Evolutionary conservation across 2,329 filamentous ascomycete genomes (phyloP).

Genomic region (Sclerotinia glacialis): DNA sequence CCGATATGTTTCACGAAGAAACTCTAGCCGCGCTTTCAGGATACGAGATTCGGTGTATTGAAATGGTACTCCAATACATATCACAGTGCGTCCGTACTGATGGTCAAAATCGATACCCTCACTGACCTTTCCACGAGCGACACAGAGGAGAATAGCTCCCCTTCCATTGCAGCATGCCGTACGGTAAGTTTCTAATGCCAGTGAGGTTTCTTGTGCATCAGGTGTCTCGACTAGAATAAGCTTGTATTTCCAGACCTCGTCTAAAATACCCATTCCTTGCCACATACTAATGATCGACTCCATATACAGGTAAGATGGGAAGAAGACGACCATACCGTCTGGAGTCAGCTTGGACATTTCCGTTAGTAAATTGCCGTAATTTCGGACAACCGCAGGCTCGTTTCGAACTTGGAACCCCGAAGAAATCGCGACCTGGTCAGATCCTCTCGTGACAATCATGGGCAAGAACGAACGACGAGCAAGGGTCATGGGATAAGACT

Average conservation of each 20-base stretch:
- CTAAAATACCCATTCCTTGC: slow-evolving; percentile 97
- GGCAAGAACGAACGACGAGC: slow-evolving; percentile 92
- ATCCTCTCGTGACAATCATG: slow-evolving; percentile 94
- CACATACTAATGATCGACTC: slow-evolving; percentile 98
- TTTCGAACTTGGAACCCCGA: slow-evolving; percentile 94
- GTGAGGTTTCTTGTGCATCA: slow-evolving; percentile 92
- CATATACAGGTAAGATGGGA: slow-evolving; percentile 98
- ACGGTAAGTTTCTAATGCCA: slow-evolving; percentile 93
- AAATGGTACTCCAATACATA: slow-evolving; percentile 96
- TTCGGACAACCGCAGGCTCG: slow-evolving; percentile 93
- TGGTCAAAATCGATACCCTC: slow-evolving; percentile 99
- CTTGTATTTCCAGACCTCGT: slow-evolving; percentile 99
- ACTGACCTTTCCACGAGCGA: slow-evolving; percentile 93
- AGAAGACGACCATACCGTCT: slow-evolving; percentile 98
- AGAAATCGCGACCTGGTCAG: slow-evolving; percentile 88
- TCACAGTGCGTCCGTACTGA: slow-evolving; percentile 91
- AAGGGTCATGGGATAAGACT: slow-evolving; percentile 96
- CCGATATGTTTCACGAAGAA: slow-evolving; percentile 93
- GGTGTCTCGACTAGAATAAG: slow-evolving; percentile 96
- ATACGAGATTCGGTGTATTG: slow-evolving; percentile 99
- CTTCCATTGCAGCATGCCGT: slow-evolving; percentile 97
- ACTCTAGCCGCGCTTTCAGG: slow-evolving; percentile 90
- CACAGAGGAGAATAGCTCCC: slow-evolving; percentile 88
- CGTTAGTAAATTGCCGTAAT: slow-evolving; percentile 89
- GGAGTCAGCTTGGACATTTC: slow-evolving; percentile 96